Evolutionary conservation across 1,139 yeast species (phyloP), one percentile per base, ranked within the genome.

Genomic region (Candida tunisiensis): DNA sequence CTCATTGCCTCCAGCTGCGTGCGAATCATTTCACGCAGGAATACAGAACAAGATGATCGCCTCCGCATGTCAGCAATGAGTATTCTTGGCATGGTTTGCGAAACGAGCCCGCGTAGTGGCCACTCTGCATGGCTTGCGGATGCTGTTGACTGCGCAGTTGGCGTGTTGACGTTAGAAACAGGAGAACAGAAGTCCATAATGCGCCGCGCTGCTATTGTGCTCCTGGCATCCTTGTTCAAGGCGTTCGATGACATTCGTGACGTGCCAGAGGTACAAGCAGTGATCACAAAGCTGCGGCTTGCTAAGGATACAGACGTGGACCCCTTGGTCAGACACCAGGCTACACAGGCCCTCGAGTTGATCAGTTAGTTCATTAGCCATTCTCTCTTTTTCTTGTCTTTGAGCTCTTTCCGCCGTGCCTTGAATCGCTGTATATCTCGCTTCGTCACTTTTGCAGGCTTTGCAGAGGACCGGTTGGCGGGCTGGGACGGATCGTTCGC

Each of bases 11-110:
- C 64, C 24, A 58, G 67, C 2, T 45, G 67, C 27, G 49, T 57
- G 12, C 49, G 55, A 3, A 44, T 12, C 11, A 16, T 8, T 1
- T 26, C 23, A n/a, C n/a, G 9, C 5, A 12, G 14, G 7, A 12
- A 8, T 3, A 20, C 4, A 4, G 42, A 45, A 13, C 40, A 47
- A 4, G 93, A 82, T 38, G 57, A 62, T 31, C 61, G 74, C 24
- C 40, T 82, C 23, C 59, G 95, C 38, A 74, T 82, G 77, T 83
- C 95, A 1, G 70, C 93, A 0, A 64, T 83, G 70, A 79, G 94
- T 1, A 49, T 88, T 10, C 49, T 85, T 12, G 93, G 94, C 13
- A 31, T 64, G 5, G 57, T 77, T 19, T 67, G 83, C 41, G 68
- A 67, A 34, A 56, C 57, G 3, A 70, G 72, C 37, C 73, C 82